Evolutionary conservation across 2,329 filamentous ascomycete genomes (phyloP), one percentile per base, ranked within the genome.

Genomic region (Tolypocladium cylindrosporum): DNA sequence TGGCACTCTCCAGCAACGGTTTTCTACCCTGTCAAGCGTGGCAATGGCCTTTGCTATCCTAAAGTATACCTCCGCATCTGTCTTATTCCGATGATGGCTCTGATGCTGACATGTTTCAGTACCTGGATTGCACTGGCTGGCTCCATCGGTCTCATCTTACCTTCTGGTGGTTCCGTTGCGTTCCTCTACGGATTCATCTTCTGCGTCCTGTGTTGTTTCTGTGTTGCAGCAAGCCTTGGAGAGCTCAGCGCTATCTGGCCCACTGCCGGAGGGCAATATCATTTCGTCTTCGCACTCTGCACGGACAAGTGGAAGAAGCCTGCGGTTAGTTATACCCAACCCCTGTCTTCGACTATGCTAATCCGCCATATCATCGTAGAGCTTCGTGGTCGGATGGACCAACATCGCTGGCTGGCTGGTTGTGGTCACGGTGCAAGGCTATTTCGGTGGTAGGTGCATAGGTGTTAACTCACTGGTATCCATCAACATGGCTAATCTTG

Each of bases 331-430:
- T 7, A 59, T 34, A 16, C 37, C 37, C 37, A 16, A 7, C 37
- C 14, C 13, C 37, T 39, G 37, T 39, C 37, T 56, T 58, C 3
- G 27, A 0, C 7, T 14, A 1, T n/a, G 11, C 37, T 39, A 39
- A 39, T 6, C 14, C 37, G 37, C 37, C 6, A 16, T 39, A 39
- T 16, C 37, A 16, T 39, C 13, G 1, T 19, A 76, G 71, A 76
- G 74, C 60, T 78, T 78, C 57, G 71, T 69, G 56, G 71, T 74
- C 11, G 75, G 75, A 0, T 77, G 75, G 75, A 72, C 72, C 14
- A 77, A 72, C 37, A 77, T 78, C n/a, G 69, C 69, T 8, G 76
- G 76, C 2, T 78, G 76, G 76, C 66, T 78, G 0, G 75, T 71
- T 3, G 65, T 78, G 0, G 72, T 77, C 16, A 77, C 75, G 0